These are phyloP conservation scores for Colletotrichum tamarilloi DNA, from an alignment of 2,329 filamentous ascomycete genomes.

Conservation along the genomic window DNA sequence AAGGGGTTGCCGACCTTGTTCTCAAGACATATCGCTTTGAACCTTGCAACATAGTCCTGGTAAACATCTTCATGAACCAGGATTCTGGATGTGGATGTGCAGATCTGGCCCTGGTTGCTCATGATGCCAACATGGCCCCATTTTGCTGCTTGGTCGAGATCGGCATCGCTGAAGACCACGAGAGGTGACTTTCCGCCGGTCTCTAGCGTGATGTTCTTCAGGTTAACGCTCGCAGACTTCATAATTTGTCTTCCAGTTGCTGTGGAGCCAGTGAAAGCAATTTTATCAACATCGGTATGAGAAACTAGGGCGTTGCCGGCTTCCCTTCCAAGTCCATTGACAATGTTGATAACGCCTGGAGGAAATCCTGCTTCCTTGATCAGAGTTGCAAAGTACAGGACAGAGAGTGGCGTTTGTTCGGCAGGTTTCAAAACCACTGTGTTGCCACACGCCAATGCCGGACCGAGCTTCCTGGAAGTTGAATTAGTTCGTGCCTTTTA, in stretches of 20 bases:
- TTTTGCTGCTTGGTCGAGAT: constrained; percentile 76
- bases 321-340: constrained; percentile 77
- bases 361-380: constrained; percentile 82
- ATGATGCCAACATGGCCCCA: constrained; percentile 63
- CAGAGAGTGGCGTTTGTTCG: constrained; percentile 75
- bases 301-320: constrained; percentile 76
- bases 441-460: constrained; percentile 74
- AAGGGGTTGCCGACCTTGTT: constrained; percentile 79
- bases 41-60: constrained; percentile 72
- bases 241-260: constrained; percentile 79
- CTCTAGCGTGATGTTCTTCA: constrained; percentile 75
- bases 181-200: constrained; percentile 75
- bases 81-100: constrained; percentile 72
- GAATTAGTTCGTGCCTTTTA: neutral
- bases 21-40: constrained; percentile 68
- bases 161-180: constrained; percentile 73
- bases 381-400: constrained; percentile 73
- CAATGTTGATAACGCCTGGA: constrained; percentile 79
- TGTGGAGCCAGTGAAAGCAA: constrained; percentile 84
- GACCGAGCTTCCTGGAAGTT: constrained; percentile 77
- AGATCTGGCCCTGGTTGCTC: constrained; percentile 73
- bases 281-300: constrained; percentile 78
- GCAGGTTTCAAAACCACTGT: constrained; percentile 73
- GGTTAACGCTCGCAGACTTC: constrained; percentile 75
- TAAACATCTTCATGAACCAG: constrained; percentile 71